phyloP scores from a whole-genome alignment of 164 flowering plant genomes.

The Magnolia sinica region DNA sequence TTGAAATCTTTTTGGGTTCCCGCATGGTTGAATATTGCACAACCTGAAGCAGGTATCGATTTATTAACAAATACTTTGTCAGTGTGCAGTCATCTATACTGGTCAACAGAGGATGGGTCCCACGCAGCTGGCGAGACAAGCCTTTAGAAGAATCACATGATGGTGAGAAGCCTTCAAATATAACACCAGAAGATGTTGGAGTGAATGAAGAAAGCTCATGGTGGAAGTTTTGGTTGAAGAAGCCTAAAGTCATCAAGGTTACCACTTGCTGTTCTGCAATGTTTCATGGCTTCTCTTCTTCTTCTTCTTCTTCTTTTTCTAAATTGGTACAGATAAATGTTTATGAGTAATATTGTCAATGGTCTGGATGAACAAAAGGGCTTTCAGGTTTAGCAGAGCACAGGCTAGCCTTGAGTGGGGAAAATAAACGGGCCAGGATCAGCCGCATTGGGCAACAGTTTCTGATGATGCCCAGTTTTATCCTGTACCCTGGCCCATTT shows the following conservation, averaged over 20 bases:
- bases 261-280: constrained; percentile 10
- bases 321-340: not conserved
- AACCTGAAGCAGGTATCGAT: constrained; percentile 6
- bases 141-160: constrained; percentile 25
- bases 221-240: constrained; percentile 81
- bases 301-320: not conserved
- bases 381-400: not conserved
- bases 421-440: not conserved
- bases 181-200: constrained; percentile 16
- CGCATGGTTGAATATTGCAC: not conserved
- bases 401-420: not conserved
- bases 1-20: not conserved
- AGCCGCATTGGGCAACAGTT: not conserved
- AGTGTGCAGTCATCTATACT: constrained; percentile 75
- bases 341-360: not conserved
- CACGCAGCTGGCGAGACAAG: constrained; percentile 83
- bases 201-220: constrained; percentile 37
- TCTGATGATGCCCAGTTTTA: not conserved
- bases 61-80: constrained; percentile 34
- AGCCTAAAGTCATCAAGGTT: constrained; percentile 46
- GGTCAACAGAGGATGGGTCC: constrained; percentile 98
- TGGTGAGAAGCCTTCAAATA: constrained; percentile 26
- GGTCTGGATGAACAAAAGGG: not conserved
- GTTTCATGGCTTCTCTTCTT: constrained; percentile 1
- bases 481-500: not conserved